Evolutionary conservation across 805 yeast genomes (phyloP), one percentile per base, ranked within the genome.

Genomic region (Teunomyces tritomae): DNA sequence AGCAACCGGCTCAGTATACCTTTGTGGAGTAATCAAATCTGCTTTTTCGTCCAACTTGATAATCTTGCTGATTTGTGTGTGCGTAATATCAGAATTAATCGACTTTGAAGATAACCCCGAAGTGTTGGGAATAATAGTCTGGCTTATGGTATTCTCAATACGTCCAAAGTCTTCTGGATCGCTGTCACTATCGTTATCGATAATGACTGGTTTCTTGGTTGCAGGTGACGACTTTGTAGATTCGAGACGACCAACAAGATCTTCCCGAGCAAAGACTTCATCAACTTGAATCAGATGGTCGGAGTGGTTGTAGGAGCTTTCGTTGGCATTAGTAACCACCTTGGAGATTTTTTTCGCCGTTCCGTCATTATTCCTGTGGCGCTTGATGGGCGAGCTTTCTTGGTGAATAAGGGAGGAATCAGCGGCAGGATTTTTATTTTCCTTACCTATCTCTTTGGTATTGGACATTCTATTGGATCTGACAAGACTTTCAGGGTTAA

Each of bases 1-100:
- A 16, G 71, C 68, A 5, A 60, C 50, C 7, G 68, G 65, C 29
- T 64, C 71, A 3, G 70, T 65, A 32, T 53, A 56, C 37, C 70
- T 52, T 36, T 64, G 63, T 1, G 70, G 70, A 3, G 71, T 65
- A 3, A 61, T 51, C 39, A 59, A 61, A 27, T 62, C 60, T n/a
- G 46, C 41, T 5, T 48, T 45, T 4, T 39, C 41, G 30, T 49
- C 50, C 41, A 44, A 28, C 11, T 42, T 48, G 32, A 58, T 52
- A 28, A 58, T 54, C 43, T 52, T 56, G 37, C 43, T 52, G 26
- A 52, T 30, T 35, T 57, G 65, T 4, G 64, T 63, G 28, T 51
- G 47, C 29, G 51, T 54, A 34, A 42, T 47, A 26, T 44, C 49
- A 9, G 44, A 13, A 14, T 28, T 33, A 10, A 20, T 42, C 20